A percentile compares a stretch with the other conserved stretches of the same genome.
These are phyloP conservation scores for Apiospora rasikravindrae DNA, from an alignment of 2,329 filamentous ascomycete genomes.

Conservation along the genomic window DNA sequence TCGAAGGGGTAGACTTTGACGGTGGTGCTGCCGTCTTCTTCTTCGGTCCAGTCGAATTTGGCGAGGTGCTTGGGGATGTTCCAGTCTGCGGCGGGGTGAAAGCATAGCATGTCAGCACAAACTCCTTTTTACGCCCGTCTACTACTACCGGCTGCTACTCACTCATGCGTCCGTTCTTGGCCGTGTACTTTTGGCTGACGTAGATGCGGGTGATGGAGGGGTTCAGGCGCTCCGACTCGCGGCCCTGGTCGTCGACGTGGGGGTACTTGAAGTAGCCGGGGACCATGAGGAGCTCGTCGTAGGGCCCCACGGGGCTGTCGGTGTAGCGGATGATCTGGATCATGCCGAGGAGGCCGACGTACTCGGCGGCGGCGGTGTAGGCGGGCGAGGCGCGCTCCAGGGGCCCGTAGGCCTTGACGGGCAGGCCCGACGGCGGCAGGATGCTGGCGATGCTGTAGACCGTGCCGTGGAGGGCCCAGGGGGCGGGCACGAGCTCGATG, in stretches of 20 bases:
- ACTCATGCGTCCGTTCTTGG: conserved; percentile 38
- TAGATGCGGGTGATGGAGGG: conserved; percentile 40
- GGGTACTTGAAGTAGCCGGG: conserved; percentile 35
- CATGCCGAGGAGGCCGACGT: conserved; percentile 34
- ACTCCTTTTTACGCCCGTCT: no score
- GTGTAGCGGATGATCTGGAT: conserved; percentile 40
- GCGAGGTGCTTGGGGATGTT: conserved; percentile 43
- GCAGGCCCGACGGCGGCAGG: conserved; percentile 28
- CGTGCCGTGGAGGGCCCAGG: conserved; percentile 21
- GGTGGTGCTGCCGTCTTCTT: conserved; percentile 25
- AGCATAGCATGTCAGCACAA: background rate
- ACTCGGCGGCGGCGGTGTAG: conserved; percentile 28
- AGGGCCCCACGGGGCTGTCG: conserved; percentile 38
- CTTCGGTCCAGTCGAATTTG: conserved; percentile 35
- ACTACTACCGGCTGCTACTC: background rate
- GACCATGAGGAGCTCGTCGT: conserved; percentile 40
- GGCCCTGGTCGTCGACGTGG: conserved; percentile 8
- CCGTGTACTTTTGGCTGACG: conserved; percentile 39
- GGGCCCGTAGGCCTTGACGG: conserved; percentile 23
- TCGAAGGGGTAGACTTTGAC: conserved; percentile 33
- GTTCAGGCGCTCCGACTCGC: conserved; percentile 25
- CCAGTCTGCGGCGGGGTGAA: conserved; percentile 30
- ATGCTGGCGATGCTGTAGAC: conserved; percentile 22
- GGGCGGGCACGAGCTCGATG: conserved; percentile 15
- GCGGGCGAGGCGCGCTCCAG: conserved; percentile 7